Conservation (phyloP, 2,329 filamentous ascomycete species). For the Westerdykella sp. region DNA sequence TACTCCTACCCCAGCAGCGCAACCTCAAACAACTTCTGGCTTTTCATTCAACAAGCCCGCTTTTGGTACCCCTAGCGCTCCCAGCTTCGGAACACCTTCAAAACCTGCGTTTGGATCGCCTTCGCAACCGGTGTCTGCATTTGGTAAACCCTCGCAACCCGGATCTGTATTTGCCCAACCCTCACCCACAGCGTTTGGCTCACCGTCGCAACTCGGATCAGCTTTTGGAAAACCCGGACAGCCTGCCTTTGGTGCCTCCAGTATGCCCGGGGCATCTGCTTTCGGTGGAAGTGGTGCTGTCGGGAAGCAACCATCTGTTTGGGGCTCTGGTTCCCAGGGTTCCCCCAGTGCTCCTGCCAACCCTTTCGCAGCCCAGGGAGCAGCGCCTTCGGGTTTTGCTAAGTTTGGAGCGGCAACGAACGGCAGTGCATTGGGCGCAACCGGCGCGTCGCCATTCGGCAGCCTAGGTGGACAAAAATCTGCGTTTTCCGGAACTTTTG, state of each 20-base stretch:
- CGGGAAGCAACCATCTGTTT: slow-evolving; percentile 10
- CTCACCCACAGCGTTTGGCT: neutral
- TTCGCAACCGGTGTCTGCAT: slow-evolving; percentile 15
- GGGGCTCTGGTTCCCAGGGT: slow-evolving; percentile 17
- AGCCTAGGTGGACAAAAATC: slow-evolving; percentile 28
- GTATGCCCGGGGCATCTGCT: slow-evolving; percentile 14
- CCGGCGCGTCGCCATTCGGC: slow-evolving; percentile 22
- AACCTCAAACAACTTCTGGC: slow-evolving; percentile 18
- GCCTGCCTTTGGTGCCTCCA: slow-evolving; percentile 2
- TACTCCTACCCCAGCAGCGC: slow-evolving; percentile 1
- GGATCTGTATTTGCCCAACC: slow-evolving; percentile 13
- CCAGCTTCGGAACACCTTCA: slow-evolving; percentile 10
- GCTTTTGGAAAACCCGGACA: slow-evolving; percentile 19
- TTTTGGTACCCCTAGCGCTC: slow-evolving; percentile 19
- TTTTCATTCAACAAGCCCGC: slow-evolving; percentile 15
- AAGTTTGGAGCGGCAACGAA: slow-evolving; percentile 19
- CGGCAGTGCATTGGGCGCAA: slow-evolving; percentile 16
- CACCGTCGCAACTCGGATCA: neutral
- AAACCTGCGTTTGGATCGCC: slow-evolving; percentile 24
- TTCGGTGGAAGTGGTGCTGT: slow-evolving; percentile 19
- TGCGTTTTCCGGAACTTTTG: slow-evolving; percentile 17
- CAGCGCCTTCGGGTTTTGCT: slow-evolving; percentile 26
- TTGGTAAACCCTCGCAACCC: slow-evolving; percentile 17
- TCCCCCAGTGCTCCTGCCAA: slow-evolving; percentile 5
- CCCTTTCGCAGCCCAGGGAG: slow-evolving; percentile 29